Evolutionary conservation across 352 stramenopile species (phyloP).

Genomic region (Phytopythium vexans): DNA sequence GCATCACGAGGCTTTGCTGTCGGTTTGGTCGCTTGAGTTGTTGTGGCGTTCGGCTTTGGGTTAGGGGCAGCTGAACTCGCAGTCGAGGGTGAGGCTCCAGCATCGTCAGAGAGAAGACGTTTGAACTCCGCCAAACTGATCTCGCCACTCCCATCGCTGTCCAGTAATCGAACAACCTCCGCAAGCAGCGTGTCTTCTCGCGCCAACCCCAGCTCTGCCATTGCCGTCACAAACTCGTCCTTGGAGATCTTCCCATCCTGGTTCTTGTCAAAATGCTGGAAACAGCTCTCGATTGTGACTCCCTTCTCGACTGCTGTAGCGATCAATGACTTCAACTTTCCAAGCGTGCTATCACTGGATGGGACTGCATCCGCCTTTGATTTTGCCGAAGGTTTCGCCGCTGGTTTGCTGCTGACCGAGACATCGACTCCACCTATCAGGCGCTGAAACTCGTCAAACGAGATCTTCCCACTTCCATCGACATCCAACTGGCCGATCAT

Average conservation of each 20-base stretch:
- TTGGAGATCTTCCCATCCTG: slow-evolving; percentile 53
- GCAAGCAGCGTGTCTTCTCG: slow-evolving; percentile 21
- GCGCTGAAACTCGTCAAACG: slow-evolving; percentile 46
- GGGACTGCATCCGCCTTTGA: not conserved
- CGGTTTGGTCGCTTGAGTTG: not conserved
- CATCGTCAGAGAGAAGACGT: slow-evolving; percentile 29
- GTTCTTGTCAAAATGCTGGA: slow-evolving; percentile 86
- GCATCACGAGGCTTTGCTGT: not conserved
- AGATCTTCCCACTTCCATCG: slow-evolving; percentile 53
- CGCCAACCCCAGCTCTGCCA: slow-evolving; percentile 51
- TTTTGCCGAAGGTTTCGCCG: not conserved
- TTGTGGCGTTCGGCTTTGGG: not conserved
- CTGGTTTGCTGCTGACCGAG: no score
- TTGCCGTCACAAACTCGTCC: slow-evolving; percentile 52
- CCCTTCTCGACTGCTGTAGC: slow-evolving; percentile 39
- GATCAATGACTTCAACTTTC: slow-evolving; percentile 40
- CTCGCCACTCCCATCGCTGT: slow-evolving; percentile 57
- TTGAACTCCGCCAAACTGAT: slow-evolving; percentile 70
- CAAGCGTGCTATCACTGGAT: slow-evolving; percentile 20
- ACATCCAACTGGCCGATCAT: slow-evolving; percentile 46
- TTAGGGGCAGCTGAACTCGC: not conserved
- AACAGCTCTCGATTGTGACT: slow-evolving; percentile 55
- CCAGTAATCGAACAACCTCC: slow-evolving; percentile 45
- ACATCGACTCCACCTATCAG: no score
- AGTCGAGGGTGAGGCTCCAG: no score